A percentile compares a stretch with the other conserved stretches of the same genome.
Evolutionary conservation across 331 rosid species (phyloP).

Genomic region (Quercus phellos): DNA sequence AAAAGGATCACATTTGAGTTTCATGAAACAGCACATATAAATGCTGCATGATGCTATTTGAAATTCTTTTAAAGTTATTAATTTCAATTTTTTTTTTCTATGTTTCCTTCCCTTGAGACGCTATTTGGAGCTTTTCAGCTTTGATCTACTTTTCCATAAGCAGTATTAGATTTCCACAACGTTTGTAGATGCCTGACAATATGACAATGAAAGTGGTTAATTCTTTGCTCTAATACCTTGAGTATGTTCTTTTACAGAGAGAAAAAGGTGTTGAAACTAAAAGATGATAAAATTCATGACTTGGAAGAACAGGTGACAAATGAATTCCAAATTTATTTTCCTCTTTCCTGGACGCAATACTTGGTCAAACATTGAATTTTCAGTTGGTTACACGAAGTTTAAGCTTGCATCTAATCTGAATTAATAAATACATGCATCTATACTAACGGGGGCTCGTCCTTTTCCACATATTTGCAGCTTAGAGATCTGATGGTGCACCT

Average conservation of each 20-base stretch:
- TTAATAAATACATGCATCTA: neutral
- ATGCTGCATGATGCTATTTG: neutral
- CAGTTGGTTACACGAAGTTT: neutral
- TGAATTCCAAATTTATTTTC: neutral
- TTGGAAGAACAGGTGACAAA: conserved; percentile 68
- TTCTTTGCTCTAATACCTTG: neutral
- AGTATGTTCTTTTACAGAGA: conserved; percentile 38
- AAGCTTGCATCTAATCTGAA: neutral
- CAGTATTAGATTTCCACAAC: neutral
- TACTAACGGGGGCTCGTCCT: conserved; percentile 13
- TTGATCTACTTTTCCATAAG: neutral
- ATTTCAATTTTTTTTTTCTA: neutral
- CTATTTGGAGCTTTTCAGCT: neutral
- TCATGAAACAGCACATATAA: neutral
- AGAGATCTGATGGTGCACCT: conserved; percentile 62
- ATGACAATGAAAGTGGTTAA: neutral
- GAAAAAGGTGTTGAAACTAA: conserved; percentile 29
- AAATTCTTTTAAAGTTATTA: neutral
- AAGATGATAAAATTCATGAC: conserved; percentile 40
- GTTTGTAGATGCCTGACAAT: neutral
- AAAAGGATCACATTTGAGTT: neutral
- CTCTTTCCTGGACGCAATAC: neutral
- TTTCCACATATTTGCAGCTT: conserved; percentile 46
- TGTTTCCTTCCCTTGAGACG: neutral
- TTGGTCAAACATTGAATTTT: neutral